Evolutionary conservation across 805 yeast genomes (phyloP).

Genomic region (Yarrowia divulgata): DNA sequence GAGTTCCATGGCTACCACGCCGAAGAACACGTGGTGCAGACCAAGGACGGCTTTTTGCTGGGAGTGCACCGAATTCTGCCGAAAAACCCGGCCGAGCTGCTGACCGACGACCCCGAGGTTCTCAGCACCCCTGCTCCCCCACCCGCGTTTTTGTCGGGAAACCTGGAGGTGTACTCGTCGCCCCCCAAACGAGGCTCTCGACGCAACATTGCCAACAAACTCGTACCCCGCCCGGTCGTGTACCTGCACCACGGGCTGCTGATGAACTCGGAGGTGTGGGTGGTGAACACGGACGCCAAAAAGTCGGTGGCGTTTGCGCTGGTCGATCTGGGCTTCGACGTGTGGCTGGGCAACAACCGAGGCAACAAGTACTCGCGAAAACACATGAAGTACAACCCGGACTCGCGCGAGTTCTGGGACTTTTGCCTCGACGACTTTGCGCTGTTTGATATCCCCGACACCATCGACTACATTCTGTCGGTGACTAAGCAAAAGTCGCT

Average conservation of each 20-base stretch:
- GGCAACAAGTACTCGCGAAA: conserved; percentile 93
- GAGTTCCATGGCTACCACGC: conserved; percentile 69
- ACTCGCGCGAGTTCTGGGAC: conserved; percentile 75
- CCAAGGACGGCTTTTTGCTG: conserved; percentile 77
- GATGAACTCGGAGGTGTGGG: conserved; percentile 88
- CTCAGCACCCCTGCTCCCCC: conserved; percentile 13
- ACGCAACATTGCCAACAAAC: conserved; percentile 15
- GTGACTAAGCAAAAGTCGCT: conserved; percentile 57
- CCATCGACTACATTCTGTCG: conserved; percentile 73
- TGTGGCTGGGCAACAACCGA: conserved; percentile 91
- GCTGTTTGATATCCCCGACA: conserved; percentile 83
- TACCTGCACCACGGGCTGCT: conserved; percentile 91
- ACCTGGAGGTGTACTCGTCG: conserved; percentile 20
- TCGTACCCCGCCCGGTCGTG: conserved; percentile 55
- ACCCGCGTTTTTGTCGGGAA: background rate
- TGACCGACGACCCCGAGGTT: background rate
- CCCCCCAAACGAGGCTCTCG: conserved; percentile 36
- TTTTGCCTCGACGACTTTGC: conserved; percentile 93
- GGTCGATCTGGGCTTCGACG: conserved; percentile 86
- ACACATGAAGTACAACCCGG: conserved; percentile 60
- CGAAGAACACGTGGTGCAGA: conserved; percentile 78
- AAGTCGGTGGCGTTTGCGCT: conserved; percentile 76
- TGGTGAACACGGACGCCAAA: conserved; percentile 57
- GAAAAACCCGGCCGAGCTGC: background rate
- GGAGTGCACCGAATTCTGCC: conserved; percentile 69